Base-by-base conservation (phyloP, 2,329 filamentous ascomycete genomes). In the Alternaria sp. region DNA sequence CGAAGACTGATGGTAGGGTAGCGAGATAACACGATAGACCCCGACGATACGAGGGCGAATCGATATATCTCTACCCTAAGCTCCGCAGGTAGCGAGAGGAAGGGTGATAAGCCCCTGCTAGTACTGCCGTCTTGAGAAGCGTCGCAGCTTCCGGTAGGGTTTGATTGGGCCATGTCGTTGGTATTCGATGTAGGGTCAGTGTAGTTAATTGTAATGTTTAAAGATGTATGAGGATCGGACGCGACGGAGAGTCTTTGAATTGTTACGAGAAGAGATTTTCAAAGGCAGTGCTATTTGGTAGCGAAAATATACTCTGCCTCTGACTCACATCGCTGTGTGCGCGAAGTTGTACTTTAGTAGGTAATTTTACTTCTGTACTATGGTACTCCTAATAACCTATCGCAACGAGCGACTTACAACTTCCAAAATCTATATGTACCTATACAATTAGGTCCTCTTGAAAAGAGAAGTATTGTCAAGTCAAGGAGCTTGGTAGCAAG, bases 201-300 rank as follows among this genome's bases (percentile, higher is more conserved):
- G 5, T 3, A 0, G 3, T 0, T 36, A n/a, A 4, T 36, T n/a
- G 32, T 36, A 0, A 36, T n/a, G 9, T 3, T 3, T n/a, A 4
- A 36, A 36, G 32, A n/a, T 2, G 5, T 4, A 36, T 1, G 15
- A 36, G 32, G 5, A 40, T 17, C 15, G 36, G 2, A 17, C 36
- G 15, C 9, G 36, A 40, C 36, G 8, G 15, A 40, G 5, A 40
- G 5, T 5, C 8, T 11, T 40, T 17, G 1, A 10, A 17, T 0
- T 17, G n/a, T 15, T n/a, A 40, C 2, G 8, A 40, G 15, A 40
- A 40, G 8, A 17, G 36, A 40, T 17, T 40, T 40, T 1, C n/a
- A n/a, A 40, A 40, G 36, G 36, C 2, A 6, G 0, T 40, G 36
- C n/a, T 0, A 40, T 17, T 17, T 40, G 36, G 36, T 40, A 40